Evolutionary conservation across 371 early-diverging fungal genomes (phyloP).

Genomic region (Actinomucor elegans): DNA sequence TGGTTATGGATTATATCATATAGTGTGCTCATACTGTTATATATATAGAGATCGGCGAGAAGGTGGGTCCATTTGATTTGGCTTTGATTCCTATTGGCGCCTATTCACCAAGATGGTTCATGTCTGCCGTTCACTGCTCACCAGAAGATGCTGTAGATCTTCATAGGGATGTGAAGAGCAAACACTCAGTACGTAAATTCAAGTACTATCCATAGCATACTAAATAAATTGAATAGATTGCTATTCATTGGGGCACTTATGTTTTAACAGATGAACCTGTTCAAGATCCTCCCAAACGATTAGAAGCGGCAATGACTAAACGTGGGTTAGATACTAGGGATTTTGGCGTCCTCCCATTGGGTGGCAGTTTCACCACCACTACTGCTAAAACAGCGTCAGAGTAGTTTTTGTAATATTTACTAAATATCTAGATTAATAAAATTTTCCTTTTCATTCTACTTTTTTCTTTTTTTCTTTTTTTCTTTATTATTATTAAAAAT

Average conservation of each 20-base stretch:
- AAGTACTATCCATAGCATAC: neutral
- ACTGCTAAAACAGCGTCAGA: neutral
- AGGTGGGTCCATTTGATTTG: conserved; percentile 69
- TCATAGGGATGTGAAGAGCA: conserved; percentile 70
- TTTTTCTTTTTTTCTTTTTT: neutral
- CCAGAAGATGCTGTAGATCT: conserved; percentile 80
- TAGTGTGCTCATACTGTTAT: neutral
- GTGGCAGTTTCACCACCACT: conserved; percentile 45
- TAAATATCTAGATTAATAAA: neutral
- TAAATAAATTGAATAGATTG: conserved; percentile 8
- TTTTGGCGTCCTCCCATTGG: conserved; percentile 57
- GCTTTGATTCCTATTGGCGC: conserved; percentile 84
- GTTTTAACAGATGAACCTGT: conserved; percentile 56
- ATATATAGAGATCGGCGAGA: conserved; percentile 65
- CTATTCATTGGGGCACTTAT: conserved; percentile 50
- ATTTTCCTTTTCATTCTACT: neutral
- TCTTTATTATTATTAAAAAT: neutral
- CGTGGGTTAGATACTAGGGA: conserved; percentile 52
- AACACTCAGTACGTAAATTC: conserved; percentile 60
- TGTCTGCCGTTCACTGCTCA: conserved; percentile 70
- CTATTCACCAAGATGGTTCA: conserved; percentile 72
- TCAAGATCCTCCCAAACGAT: conserved; percentile 55
- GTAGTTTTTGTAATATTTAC: neutral
- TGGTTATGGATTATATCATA: neutral
- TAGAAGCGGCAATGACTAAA: conserved; percentile 46